phyloP scores from a whole-genome alignment of 1,284 basidiomycete species.

The Gymnopus androsaceus region DNA sequence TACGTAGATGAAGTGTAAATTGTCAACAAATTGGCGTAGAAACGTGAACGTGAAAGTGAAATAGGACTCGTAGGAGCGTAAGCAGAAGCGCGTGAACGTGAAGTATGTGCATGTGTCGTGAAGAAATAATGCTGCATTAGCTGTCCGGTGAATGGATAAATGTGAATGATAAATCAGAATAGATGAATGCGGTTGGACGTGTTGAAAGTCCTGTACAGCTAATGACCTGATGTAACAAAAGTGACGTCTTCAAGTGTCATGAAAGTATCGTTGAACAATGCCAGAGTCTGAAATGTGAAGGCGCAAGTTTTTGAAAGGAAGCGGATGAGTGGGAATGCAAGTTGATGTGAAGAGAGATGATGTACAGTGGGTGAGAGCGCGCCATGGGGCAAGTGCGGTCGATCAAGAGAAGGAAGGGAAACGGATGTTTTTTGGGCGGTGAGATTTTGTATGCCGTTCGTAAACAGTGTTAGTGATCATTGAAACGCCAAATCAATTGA shows the following conservation, averaged over 20 bases:
- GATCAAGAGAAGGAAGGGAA: slow-evolving; percentile 4
- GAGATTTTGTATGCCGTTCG: slow-evolving; percentile 1
- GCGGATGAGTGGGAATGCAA: slow-evolving; percentile 17
- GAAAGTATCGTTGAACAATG: slow-evolving; percentile 36
- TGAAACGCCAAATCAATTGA: slow-evolving; percentile 36
- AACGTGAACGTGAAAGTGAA: slow-evolving; percentile 5
- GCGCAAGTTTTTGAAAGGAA: slow-evolving; percentile 8
- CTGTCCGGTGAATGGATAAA: slow-evolving; percentile 23
- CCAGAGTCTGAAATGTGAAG: slow-evolving; percentile 26
- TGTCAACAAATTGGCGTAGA: slow-evolving; percentile 20
- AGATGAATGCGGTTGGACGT: slow-evolving; percentile 20
- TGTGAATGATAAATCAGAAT: slow-evolving; percentile 28
- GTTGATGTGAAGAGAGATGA: slow-evolving; percentile 15
- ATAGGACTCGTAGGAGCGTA: too few relatives aligned
- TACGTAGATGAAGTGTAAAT: slow-evolving; percentile 19
- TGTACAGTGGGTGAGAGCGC: neutral
- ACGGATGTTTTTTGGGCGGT: slow-evolving; percentile 3
- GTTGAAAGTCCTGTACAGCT: slow-evolving; percentile 14
- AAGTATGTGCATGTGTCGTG: slow-evolving; percentile 21
- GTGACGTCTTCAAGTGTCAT: slow-evolving; percentile 22
- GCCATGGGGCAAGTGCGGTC: neutral
- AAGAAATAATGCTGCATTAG: slow-evolving; percentile 24
- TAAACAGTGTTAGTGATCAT: slow-evolving; percentile 2
- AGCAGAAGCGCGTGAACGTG: slow-evolving; percentile 7
- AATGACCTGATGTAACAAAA: slow-evolving; percentile 18